Evolutionary conservation across 1,139 yeast genomes (phyloP).

Genomic region (Saccharomyces hybrid): DNA sequence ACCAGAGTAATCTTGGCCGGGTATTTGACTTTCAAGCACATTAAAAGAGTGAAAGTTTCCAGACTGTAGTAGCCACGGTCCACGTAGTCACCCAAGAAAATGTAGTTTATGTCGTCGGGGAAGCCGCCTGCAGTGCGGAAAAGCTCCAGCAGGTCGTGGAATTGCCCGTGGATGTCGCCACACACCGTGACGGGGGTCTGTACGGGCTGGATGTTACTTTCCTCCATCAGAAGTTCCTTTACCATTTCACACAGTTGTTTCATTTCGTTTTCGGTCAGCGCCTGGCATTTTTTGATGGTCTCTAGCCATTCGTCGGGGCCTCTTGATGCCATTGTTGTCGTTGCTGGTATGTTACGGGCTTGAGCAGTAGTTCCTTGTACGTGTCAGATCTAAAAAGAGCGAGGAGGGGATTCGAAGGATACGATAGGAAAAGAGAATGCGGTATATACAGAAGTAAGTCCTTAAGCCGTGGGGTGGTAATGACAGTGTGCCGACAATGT

Average conservation of each 20-base stretch:
- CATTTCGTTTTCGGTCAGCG: constrained; percentile 89
- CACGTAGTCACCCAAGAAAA: constrained; percentile 91
- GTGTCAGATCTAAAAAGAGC: neutral
- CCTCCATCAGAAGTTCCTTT: constrained; percentile 84
- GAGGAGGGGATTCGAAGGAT: neutral
- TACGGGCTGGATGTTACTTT: constrained; percentile 93
- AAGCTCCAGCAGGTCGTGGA: constrained; percentile 86
- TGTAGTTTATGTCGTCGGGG: constrained; percentile 70
- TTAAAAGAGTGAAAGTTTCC: constrained; percentile 84
- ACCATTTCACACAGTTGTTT: constrained; percentile 92
- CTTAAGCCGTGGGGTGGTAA: neutral
- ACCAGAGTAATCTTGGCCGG: constrained; percentile 84
- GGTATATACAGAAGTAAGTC: neutral
- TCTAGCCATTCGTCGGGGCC: constrained; percentile 97
- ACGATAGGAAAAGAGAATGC: neutral
- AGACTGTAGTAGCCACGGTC: constrained; percentile 93
- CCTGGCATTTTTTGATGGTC: constrained; percentile 82
- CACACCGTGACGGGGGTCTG: constrained; percentile 97
- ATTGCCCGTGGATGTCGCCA: constrained; percentile 98
- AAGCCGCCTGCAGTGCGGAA: constrained; percentile 92
- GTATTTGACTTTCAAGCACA: constrained; percentile 82
- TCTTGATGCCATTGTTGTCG: constrained; percentile 51
- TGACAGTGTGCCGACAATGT: neutral
- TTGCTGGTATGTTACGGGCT: neutral
- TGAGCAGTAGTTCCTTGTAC: neutral